phyloP scores from a whole-genome alignment of 495 filamentous ascomycete genomes.

The Trichoderma reesei region DNA sequence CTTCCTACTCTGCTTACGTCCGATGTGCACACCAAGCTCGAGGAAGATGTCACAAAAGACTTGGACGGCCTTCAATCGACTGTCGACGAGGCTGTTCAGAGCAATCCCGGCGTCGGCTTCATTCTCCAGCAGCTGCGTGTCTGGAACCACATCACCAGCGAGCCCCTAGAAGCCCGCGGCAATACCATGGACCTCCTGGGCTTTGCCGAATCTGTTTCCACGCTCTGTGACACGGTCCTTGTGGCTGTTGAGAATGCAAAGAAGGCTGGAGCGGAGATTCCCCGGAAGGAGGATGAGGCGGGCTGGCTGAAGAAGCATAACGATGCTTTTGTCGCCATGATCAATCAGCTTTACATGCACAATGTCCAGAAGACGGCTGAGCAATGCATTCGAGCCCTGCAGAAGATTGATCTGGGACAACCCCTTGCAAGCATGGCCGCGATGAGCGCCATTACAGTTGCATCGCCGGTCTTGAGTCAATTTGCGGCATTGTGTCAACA shows the following conservation, averaged over 20 bases:
- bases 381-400: slow-evolving; percentile 42
- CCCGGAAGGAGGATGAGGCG: slow-evolving; percentile 46
- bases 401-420: slow-evolving; percentile 37
- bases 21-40: slow-evolving; percentile 28
- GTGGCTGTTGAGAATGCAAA: slow-evolving; percentile 65
- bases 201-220: slow-evolving; percentile 50
- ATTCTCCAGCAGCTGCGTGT: slow-evolving; percentile 49
- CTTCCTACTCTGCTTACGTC: slow-evolving; percentile 49
- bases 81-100: slow-evolving; percentile 31
- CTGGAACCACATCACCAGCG: slow-evolving; percentile 29
- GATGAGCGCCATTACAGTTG: slow-evolving; percentile 51
- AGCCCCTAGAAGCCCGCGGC: slow-evolving; percentile 8
- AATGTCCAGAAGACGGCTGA: slow-evolving; percentile 37
- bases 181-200: slow-evolving; percentile 21
- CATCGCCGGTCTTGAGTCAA: slow-evolving; percentile 65
- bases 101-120: slow-evolving; percentile 52
- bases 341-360: slow-evolving; percentile 48
- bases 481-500: slow-evolving; percentile 53
- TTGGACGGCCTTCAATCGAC: slow-evolving; percentile 36
- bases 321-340: slow-evolving; percentile 40
- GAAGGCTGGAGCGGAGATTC: slow-evolving; percentile 32
- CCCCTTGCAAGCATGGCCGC: slow-evolving; percentile 34
- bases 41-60: slow-evolving; percentile 33
- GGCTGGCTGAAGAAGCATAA: slow-evolving; percentile 56
- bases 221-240: slow-evolving; percentile 54